phyloP scores from a whole-genome alignment of 108 stramenopile species.

The Cyclotella baltica region DNA sequence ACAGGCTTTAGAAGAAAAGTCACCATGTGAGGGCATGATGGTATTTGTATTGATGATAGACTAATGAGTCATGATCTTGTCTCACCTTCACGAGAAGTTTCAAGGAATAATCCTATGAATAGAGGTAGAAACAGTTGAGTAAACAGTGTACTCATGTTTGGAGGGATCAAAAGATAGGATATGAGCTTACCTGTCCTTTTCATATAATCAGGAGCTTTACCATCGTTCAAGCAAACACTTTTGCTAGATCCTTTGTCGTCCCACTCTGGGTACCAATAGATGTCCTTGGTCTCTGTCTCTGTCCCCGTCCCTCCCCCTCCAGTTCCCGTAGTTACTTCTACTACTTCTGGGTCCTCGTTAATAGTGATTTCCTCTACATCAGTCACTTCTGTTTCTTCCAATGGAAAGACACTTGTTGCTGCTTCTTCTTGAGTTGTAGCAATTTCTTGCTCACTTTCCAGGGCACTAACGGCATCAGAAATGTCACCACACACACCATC shows the following conservation, averaged over 20 bases:
- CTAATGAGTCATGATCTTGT: too few relatives aligned
- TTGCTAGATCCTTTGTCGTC: not conserved
- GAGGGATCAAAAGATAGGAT: not conserved
- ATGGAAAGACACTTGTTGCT: not conserved
- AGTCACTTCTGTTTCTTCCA: not conserved
- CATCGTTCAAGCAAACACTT: conserved; percentile 4
- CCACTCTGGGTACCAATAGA: not conserved
- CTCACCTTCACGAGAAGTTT: conserved; percentile 4
- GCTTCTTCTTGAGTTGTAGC: conserved; percentile 10
- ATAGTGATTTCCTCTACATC: not conserved
- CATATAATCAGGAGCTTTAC: not conserved
- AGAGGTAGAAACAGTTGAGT: too few relatives aligned
- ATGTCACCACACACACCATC: conserved; percentile 32
- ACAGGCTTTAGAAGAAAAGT: too few relatives aligned
- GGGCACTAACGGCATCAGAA: not conserved
- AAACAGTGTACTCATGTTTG: too few relatives aligned
- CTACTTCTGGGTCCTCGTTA: not conserved
- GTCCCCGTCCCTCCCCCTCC: not conserved
- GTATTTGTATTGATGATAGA: too few relatives aligned
- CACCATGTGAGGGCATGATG: too few relatives aligned
- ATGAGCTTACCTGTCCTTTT: not conserved
- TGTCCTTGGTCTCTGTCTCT: not conserved
- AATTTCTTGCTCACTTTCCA: conserved; percentile 7
- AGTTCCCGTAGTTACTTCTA: too few relatives aligned
- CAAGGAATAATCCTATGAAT: not conserved